These are phyloP conservation scores for Tricholoma matsutake DNA, from an alignment of 768 basidiomycete genomes.

Conservation along the genomic window DNA sequence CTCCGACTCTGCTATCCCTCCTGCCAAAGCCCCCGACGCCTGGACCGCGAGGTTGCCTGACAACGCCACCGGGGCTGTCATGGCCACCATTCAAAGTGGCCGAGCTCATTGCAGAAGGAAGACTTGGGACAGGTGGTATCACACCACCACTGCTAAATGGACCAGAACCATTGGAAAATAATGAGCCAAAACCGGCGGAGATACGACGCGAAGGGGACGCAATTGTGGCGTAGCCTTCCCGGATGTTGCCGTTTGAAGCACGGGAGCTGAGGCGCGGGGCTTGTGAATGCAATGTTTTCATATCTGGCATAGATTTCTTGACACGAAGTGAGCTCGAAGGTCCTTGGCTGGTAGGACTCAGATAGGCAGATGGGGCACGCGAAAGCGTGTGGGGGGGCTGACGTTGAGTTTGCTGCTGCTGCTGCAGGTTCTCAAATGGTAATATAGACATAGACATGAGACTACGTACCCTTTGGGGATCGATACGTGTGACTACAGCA, in stretches of 20 bases:
- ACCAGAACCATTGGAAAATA: constrained; percentile 55
- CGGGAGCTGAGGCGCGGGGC: constrained; percentile 78
- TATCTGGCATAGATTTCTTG: constrained; percentile 99
- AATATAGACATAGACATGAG: constrained; percentile 8
- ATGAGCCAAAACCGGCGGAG: constrained; percentile 65
- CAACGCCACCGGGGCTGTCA: constrained; percentile 51
- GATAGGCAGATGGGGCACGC: constrained; percentile 79
- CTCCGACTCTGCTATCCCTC: constrained; percentile 56
- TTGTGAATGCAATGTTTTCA: constrained; percentile 81
- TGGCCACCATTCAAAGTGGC: constrained; percentile 44
- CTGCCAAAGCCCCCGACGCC: constrained; percentile 71
- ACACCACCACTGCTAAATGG: constrained; percentile 38
- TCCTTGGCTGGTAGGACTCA: constrained; percentile 51
- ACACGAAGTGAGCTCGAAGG: constrained; percentile 65
- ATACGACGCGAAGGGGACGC: constrained; percentile 78
- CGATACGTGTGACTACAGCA: constrained; percentile 90
- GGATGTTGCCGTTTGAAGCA: constrained; percentile 86
- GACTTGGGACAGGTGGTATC: constrained; percentile 77
- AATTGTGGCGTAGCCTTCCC: constrained; percentile 83
- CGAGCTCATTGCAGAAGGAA: constrained; percentile 57
- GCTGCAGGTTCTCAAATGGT: constrained; percentile 13
- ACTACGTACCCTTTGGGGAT: constrained; percentile 70
- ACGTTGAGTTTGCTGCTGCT: constrained; percentile 42
- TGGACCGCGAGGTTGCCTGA: constrained; percentile 85
- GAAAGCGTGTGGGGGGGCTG: constrained; percentile 67